Base-by-base conservation (phyloP, 768 basidiomycete species). In the Lanmaoa pseudosensibilis region DNA sequence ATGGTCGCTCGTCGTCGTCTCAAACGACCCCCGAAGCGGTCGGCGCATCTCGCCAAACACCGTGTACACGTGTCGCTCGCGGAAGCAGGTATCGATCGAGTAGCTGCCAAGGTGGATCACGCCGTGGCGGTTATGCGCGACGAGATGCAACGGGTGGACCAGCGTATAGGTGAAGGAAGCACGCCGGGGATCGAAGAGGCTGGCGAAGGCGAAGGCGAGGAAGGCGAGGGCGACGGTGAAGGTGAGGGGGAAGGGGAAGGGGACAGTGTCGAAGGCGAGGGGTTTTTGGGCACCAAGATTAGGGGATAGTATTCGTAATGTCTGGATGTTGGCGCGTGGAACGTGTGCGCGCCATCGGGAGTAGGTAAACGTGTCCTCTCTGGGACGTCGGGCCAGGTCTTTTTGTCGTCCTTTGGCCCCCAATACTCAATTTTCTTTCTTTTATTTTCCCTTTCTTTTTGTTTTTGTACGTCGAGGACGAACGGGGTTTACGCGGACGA, bases 1-100 rank as follows among this genome's bases (percentile, higher is more conserved):
- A 96, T 98, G 94, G 93, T 96, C 51, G 92, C 94, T 5, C 91
- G 94, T 51, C 86, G 94, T 50, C 81, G 94, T 13, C 86, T 97
- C 70, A 92, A 92, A 72, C 86, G 92, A 3, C 92, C 94, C 21
- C 86, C 94, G 13, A 83, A 85, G 52, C 88, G 86, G 46, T 82
- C 84, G 4, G 90, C 91, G 0, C 90, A 92, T 70, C 84, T 92
- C 33, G 82, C 90, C 27, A 87, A 86, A 33, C 86, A 93, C 61
- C 89, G 91, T 57, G 81, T 80, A 2, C 90, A 90, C 46, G 88
- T 94, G 40, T 86, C 90, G 18, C 88, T 98, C 55, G 91, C 93
- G 0, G 87, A 93, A 66, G 82, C 82, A 9, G 89, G 85, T 41
- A 90, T 96, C 73, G 94, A 98, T 71, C 83, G 92, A 63, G 87